Evolutionary conservation across 345 rosid genomes (phyloP), one percentile per base, ranked within the genome.

Genomic region (Citrus medica): DNA sequence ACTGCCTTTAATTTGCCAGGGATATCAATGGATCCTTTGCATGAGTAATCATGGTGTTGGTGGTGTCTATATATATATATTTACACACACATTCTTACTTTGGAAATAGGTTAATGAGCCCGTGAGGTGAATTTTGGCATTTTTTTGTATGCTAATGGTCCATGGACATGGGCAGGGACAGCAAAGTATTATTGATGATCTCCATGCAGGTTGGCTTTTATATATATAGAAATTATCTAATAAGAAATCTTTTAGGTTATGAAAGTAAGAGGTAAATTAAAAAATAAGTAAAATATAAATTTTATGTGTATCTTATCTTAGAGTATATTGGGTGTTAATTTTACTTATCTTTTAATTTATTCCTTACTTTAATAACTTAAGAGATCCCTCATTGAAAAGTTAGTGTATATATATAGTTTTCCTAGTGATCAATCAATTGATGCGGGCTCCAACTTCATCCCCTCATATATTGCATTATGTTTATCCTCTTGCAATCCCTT

Each of bases 11-110:
- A 42, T 42, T 42, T 42, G 67, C 37, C 17, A 35, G 35, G 25
- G 4, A 70, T 4, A 28, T n/a, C 40, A 71, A 32, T 28, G 63
- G 75, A 71, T 38, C 51, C 24, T 32, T 53, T 71, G 74, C 66
- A 25, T 3, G 66, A 84, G 77, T 24, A 83, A 76, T 25, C 30
- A 37, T 75, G 69, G 74, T 25, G 25, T 22, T 25, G 24, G 28
- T 75, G 69, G 74, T 76, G 17, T 64, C 67, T 64, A 1, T 32
- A 32, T 32, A 30, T 30, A 5, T 66, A 58, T 16, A 17, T 19
- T 17, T 0, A 17, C 2, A 17, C 56, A 14, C 21, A 53, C 17
- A 3, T 46, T 46, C 51, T 42, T 79, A 56, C n/a, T 13, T 16
- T 33, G 25, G 24, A 14, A 64, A 76, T 38, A 78, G 69, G 25